Base-by-base conservation (phyloP, 2,329 filamentous ascomycete species). In the Fusarium oligoseptatum region DNA sequence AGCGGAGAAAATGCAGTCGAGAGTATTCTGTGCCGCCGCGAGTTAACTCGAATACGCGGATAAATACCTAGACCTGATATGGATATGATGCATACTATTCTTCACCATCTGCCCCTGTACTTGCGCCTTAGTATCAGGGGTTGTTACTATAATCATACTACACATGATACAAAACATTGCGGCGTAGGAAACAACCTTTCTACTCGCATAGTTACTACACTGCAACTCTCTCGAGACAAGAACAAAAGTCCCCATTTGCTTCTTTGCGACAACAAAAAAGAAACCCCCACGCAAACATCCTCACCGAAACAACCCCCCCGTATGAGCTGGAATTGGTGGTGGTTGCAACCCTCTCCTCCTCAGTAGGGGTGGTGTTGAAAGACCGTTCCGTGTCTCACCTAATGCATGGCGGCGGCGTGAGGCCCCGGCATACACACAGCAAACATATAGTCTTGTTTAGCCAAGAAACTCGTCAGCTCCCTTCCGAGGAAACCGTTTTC, bases 351-450 rank as follows among this genome's bases (percentile, higher is more conserved):
- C 15, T 52, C 41, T 43, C 41, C 41, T 43, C 41, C 11, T 43
- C n/a, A 8, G 36, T 17, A 43, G n/a, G 43, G 43, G 43, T 48
- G 43, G 22, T 29, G 48, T 52, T 52, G 48, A 52, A 29, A 29
- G 24, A 29, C 17, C 2, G 15, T 29, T 29, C 24, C 48, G 17
- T 52, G 48, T 52, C 48, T 52, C 48, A 52, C 48, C 48, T 52
- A 52, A 52, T 52, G 48, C 48, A 52, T 52, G 48, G 24, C 48
- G 24, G 48, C 48, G 48, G 48, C 48, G 48, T 52, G 48, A 52
- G 15, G 41, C 20, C 22, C 45, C 48, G 48, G 48, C 24, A 52
- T 52, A 48, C 36, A 39, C 15, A 20, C n/a, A 22, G 41, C 22
- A 15, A 27, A 27, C 22, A 48, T 48, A 27, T 48, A 27, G 43